Evolutionary conservation across 1,284 basidiomycete genomes (phyloP).

Genomic region (Rhodotorula sp.): DNA sequence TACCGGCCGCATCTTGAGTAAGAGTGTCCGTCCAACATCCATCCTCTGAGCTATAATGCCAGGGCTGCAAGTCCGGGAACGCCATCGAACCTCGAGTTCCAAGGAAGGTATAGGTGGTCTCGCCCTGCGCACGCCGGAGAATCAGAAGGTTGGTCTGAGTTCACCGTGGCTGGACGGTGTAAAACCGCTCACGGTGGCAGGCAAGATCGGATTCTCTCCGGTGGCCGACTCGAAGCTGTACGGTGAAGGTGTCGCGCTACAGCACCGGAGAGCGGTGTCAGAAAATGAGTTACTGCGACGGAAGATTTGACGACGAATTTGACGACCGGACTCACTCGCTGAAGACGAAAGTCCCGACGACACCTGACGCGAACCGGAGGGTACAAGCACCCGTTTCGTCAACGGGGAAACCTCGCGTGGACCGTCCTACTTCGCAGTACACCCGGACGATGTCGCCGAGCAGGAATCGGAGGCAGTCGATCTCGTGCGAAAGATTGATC

Average conservation of each 20-base stretch:
- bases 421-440: conserved; percentile 33
- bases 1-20: neutral
- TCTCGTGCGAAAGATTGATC: conserved; percentile 34
- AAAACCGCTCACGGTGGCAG: neutral
- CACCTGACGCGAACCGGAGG: conserved; percentile 34
- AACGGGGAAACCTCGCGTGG: conserved; percentile 33
- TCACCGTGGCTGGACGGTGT: too few relatives aligned
- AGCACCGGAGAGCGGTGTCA: neutral
- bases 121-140: neutral
- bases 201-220: conserved; percentile 42
- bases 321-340: conserved; percentile 30
- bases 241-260: conserved; percentile 35
- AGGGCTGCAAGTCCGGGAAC: conserved; percentile 35
- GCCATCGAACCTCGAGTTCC: conserved; percentile 35
- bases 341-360: conserved; percentile 42
- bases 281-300: too few relatives aligned
- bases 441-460: conserved; percentile 40
- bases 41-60: conserved; percentile 14
- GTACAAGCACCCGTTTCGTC: conserved; percentile 42
- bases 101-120: conserved; percentile 38
- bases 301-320: neutral
- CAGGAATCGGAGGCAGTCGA: conserved; percentile 39
- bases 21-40: conserved; percentile 28
- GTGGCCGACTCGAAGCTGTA: conserved; percentile 40
- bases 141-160: too few relatives aligned